Evolutionary conservation across 2,329 filamentous ascomycete genomes (phyloP).

Genomic region (Xenoacremonium recifei): DNA sequence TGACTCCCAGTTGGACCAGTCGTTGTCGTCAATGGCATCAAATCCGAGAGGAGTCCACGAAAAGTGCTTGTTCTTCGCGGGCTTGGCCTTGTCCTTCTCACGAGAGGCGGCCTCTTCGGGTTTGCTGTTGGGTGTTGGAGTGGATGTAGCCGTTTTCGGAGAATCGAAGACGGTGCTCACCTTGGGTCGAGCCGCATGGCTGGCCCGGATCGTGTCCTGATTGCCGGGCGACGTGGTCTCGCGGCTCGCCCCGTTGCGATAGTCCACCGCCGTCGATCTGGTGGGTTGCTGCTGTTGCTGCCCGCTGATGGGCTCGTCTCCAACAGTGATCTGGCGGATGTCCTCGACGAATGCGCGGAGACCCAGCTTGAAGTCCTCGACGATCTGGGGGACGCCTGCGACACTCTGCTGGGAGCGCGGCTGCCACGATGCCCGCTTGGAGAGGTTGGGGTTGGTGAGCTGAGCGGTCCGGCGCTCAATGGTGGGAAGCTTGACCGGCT

Average conservation of each 20-base stretch:
- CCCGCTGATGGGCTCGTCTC: constrained; percentile 79
- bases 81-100: constrained; percentile 36
- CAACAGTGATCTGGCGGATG: constrained; percentile 90
- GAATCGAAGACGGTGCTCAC: constrained; percentile 42
- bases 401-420: constrained; percentile 47
- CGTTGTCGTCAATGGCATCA: constrained; percentile 58
- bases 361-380: constrained; percentile 84
- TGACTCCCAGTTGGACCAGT: constrained; percentile 66
- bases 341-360: constrained; percentile 96
- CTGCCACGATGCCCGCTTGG: constrained; percentile 61
- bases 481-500: constrained; percentile 24
- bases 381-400: constrained; percentile 68
- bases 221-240: constrained; percentile 23
- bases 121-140: constrained; percentile 32
- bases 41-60: constrained; percentile 60
- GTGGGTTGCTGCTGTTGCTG: constrained; percentile 13
- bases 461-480: constrained; percentile 32
- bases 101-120: constrained; percentile 19
- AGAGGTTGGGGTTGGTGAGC: constrained; percentile 38
- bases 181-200: constrained; percentile 38
- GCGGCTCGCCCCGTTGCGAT: constrained; percentile 16
- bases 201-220: constrained; percentile 49
- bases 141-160: constrained; percentile 28
- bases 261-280: constrained; percentile 20
- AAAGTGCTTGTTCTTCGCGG: constrained; percentile 50